A percentile compares a stretch with the other conserved stretches of the same genome.
phyloP scores from a whole-genome alignment of 75 land plant genomes.

The Cunninghamia lanceolata region DNA sequence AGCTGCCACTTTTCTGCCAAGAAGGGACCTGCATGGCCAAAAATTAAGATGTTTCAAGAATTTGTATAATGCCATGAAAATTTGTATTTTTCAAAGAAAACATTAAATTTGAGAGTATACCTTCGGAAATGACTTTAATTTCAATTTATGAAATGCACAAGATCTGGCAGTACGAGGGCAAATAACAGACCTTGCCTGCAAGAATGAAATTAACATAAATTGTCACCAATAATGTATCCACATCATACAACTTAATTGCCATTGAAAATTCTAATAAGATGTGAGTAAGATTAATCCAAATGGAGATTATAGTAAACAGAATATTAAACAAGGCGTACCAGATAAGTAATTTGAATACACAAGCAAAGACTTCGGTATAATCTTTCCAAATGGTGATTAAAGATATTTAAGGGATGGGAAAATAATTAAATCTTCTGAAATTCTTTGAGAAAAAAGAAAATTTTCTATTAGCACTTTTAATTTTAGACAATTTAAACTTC shows the following conservation, averaged over 20 bases:
- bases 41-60: neutral
- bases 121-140: constrained; percentile 1
- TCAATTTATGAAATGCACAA: neutral
- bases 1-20: neutral
- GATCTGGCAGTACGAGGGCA: neutral
- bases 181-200: constrained; percentile 9
- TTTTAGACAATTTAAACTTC: neutral
- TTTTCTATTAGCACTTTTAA: no score
- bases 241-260: neutral
- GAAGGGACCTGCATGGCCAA: neutral
- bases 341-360: neutral
- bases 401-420: neutral
- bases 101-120: neutral
- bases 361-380: neutral
- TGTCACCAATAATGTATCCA: neutral
- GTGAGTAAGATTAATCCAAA: neutral
- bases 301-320: neutral
- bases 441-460: no score
- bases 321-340: neutral
- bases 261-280: neutral
- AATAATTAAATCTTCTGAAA: neutral
- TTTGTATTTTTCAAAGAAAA: neutral
- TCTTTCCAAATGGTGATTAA: neutral
- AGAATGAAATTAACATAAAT: neutral
- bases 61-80: neutral